Base-by-base conservation (phyloP, 495 filamentous ascomycete genomes). In the Apodospora peruviana region DNA sequence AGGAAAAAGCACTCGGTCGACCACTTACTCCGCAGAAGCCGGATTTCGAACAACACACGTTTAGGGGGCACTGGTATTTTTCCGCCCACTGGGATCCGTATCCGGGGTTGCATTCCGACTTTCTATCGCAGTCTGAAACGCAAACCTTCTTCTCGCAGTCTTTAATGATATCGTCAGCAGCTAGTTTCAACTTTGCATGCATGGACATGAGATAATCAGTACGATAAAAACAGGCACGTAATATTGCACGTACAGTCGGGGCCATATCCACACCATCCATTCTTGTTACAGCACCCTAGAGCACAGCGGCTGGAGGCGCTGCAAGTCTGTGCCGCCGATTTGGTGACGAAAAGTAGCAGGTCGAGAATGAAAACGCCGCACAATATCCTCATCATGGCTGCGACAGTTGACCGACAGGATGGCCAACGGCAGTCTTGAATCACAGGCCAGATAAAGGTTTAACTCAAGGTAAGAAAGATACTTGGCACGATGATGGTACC, bases 11-110 rank as follows among this genome's bases (percentile, higher is more conserved):
- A 4, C 4, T 16, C 18, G 9, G 22, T 45, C 21, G 34, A 40
- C n/a, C n/a, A n/a, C n/a, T n/a, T n/a, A n/a, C n/a, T n/a, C 54
- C 54, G 40, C 49, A 57, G 40, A 49, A 52, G 35, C 56, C 56
- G 24, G 25, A 55, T 19, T 40, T 58, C 14, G 23, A 47, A 32
- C 56, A 58, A 38, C 51, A 58, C 11, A 53, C 56, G 12, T 55
- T 58, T 7, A 58, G 56, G 2, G 56, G 56, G 21, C 56, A 58
- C 16, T 22, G n/a, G n/a, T n/a, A n/a, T 50, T 10, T n/a, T 12
- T 20, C 38, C 29, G 18, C 21, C 41, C 23, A 55, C 35, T 46
- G 5, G 18, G 44, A 24, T 20, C 20, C 32, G 11, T 18, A 36
- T 4, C 32, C 27, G 32, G 44, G 44, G 22, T 38, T 17, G 32